phyloP scores from a whole-genome alignment of 2,329 filamentous ascomycete species.

The Pseudocercospora ulei region DNA sequence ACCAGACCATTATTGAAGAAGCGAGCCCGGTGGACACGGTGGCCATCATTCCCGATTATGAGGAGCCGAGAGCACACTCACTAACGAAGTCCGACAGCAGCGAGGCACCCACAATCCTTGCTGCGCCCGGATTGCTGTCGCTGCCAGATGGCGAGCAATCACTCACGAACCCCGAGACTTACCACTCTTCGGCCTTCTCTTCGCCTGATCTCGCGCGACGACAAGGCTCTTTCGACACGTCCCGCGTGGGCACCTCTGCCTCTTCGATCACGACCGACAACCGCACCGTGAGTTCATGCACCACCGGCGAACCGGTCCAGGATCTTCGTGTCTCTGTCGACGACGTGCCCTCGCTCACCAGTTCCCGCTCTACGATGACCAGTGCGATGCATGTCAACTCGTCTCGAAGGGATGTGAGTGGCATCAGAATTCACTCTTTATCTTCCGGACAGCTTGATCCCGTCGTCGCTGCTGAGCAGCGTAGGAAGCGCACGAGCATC shows the following conservation, averaged over 20 bases:
- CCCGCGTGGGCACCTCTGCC: constrained; percentile 63
- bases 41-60: constrained; percentile 41
- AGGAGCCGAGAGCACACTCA: constrained; percentile 43
- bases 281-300: constrained; percentile 58
- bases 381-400: constrained; percentile 51
- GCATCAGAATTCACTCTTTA: constrained; percentile 37
- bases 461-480: constrained; percentile 41
- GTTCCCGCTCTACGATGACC: constrained; percentile 66
- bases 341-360: constrained; percentile 64
- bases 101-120: constrained; percentile 33
- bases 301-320: constrained; percentile 64
- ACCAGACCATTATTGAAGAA: constrained; percentile 34
- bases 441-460: constrained; percentile 36
- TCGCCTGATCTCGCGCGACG: constrained; percentile 55
- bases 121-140: constrained; percentile 31
- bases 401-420: constrained; percentile 32
- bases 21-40: constrained; percentile 35
- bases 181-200: constrained; percentile 49
- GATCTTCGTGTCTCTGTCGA: constrained; percentile 62
- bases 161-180: constrained; percentile 57
- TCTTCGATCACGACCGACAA: constrained; percentile 60
- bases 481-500: constrained; percentile 63
- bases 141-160: constrained; percentile 39
- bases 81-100: constrained; percentile 45
- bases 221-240: constrained; percentile 58